Base-by-base conservation (phyloP, 2,329 filamentous ascomycete species). In the Berkeleyomyces rouxiae region DNA sequence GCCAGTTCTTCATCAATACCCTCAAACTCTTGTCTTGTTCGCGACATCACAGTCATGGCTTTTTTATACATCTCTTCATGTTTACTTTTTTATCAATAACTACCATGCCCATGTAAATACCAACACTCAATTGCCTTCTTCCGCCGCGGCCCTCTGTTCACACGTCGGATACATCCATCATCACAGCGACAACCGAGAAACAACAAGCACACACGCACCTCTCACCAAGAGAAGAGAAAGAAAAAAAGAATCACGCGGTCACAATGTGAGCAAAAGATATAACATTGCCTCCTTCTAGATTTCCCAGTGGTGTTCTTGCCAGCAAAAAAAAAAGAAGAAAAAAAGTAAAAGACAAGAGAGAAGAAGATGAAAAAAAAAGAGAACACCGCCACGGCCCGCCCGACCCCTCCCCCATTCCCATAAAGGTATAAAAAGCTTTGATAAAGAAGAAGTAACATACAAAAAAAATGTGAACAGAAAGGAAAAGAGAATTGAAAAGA, bases 321-420 rank as follows among this genome's bases (percentile, higher is more conserved):
- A 62, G 11, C 40, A n/a, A 55, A 44, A 42, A 4, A 46, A 51
- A 43, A 59, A 59, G n/a, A 51, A 57, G 55, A 49, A 64, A 59
- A 31, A 61, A 47, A 61, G n/a, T n/a, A n/a, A n/a, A n/a, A n/a
- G n/a, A n/a, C n/a, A n/a, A n/a, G n/a, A n/a, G n/a, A n/a, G n/a
- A n/a, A n/a, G n/a, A n/a, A n/a, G n/a, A n/a, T n/a, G n/a, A n/a
- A 49, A 64, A 59, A 31, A 61, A 47, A 61, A 33, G 13, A 31
- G 16, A 46, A 59, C 49, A 62, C 46, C 43, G 36, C 58, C 7
- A 36, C 49, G 4, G 13, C 13, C 23, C 43, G 16, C 44, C 57
- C n/a, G 39, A 39, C 57, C 10, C 36, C 33, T 36, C 23, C 46
- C 23, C 33, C 2, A 13, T 5, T 10, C 33, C 49, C 31, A n/a